A percentile compares a stretch with the other conserved stretches of the same genome.
Conservation (phyloP, 805 yeast species). For the Cyberlindnera mycetangii region DNA sequence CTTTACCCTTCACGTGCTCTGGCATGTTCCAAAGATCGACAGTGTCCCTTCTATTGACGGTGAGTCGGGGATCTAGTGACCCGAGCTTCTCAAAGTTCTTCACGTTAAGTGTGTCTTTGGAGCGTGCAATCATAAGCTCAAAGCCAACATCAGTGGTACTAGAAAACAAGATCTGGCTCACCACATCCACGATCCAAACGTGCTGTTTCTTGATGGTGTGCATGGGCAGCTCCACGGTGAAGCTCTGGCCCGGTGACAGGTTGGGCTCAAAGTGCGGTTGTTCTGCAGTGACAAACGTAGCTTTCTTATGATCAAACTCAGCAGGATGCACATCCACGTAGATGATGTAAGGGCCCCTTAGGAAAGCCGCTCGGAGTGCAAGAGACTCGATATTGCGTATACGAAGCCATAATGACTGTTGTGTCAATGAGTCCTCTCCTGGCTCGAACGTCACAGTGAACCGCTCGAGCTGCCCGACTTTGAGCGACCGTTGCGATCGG, state of each 20-base stretch:
- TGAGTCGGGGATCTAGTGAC: slow-evolving; percentile 33
- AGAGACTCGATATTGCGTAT: slow-evolving; percentile 62
- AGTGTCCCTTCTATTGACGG: slow-evolving; percentile 52
- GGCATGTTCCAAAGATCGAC: slow-evolving; percentile 73
- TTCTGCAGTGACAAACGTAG: slow-evolving; percentile 65
- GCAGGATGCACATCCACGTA: slow-evolving; percentile 65
- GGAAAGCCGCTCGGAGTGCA: slow-evolving; percentile 64
- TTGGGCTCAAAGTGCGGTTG: slow-evolving; percentile 76
- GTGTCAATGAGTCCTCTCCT: slow-evolving; percentile 33
- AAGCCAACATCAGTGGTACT: slow-evolving; percentile 58
- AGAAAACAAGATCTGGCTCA: slow-evolving; percentile 69
- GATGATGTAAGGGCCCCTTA: slow-evolving; percentile 73
- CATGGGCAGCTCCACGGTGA: slow-evolving; percentile 57
- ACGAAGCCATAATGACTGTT: slow-evolving; percentile 46
- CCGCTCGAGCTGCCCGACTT: slow-evolving; percentile 59
- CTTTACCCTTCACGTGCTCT: slow-evolving; percentile 36
- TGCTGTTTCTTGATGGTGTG: slow-evolving; percentile 58
- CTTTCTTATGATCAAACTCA: slow-evolving; percentile 49
- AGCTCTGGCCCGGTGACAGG: slow-evolving; percentile 63
- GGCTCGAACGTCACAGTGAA: slow-evolving; percentile 45
- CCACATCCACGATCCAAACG: slow-evolving; percentile 68
- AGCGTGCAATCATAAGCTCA: slow-evolving; percentile 52
- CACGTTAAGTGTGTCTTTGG: slow-evolving; percentile 28
- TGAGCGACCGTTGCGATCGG: slow-evolving; percentile 32
- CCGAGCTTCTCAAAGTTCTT: slow-evolving; percentile 32